These are phyloP conservation scores for Scolecobasidium constrictum DNA, from an alignment of 2,329 filamentous ascomycete species.

Conservation along the genomic window DNA sequence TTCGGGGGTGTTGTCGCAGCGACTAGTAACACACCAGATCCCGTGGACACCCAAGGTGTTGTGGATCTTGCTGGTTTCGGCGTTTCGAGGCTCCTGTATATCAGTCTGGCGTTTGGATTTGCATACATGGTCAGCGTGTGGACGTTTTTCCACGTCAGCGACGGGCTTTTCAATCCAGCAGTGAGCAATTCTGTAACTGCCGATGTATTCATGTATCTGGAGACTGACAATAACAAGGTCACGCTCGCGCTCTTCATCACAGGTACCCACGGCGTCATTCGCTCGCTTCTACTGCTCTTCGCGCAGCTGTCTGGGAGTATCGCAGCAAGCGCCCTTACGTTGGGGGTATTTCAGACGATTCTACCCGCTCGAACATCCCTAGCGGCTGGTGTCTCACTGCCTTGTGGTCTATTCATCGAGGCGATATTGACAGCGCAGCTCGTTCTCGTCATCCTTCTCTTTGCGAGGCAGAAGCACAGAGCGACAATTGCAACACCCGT, in stretches of 20 bases:
- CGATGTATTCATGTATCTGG: not conserved
- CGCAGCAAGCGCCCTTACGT: constrained; percentile 22
- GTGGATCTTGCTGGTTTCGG: constrained; percentile 13
- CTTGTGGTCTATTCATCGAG: constrained; percentile 27
- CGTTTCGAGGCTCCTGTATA: constrained; percentile 21
- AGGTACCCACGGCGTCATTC: constrained; percentile 4
- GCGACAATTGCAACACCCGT: constrained; percentile 28
- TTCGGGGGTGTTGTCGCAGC: constrained; percentile 28
- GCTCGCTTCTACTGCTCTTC: constrained; percentile 9
- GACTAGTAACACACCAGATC: constrained; percentile 12
- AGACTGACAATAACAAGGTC: constrained; percentile 4
- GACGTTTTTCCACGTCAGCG: constrained; percentile 28
- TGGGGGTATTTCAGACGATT: constrained; percentile 23
- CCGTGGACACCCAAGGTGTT: not conserved
- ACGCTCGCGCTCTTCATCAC: constrained; percentile 10
- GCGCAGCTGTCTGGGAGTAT: constrained; percentile 19
- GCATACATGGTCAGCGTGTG: constrained; percentile 28
- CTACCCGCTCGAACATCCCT: constrained; percentile 26
- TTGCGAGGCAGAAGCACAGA: constrained; percentile 32
- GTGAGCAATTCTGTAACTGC: not conserved
- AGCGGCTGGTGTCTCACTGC: constrained; percentile 18
- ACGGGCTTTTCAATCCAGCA: constrained; percentile 29
- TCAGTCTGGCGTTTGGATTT: constrained; percentile 26
- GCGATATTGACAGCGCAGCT: constrained; percentile 26
- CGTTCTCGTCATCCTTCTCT: constrained; percentile 32